Conservation (phyloP, 2,329 filamentous ascomycete genomes). For the Diaporthe sp. region DNA sequence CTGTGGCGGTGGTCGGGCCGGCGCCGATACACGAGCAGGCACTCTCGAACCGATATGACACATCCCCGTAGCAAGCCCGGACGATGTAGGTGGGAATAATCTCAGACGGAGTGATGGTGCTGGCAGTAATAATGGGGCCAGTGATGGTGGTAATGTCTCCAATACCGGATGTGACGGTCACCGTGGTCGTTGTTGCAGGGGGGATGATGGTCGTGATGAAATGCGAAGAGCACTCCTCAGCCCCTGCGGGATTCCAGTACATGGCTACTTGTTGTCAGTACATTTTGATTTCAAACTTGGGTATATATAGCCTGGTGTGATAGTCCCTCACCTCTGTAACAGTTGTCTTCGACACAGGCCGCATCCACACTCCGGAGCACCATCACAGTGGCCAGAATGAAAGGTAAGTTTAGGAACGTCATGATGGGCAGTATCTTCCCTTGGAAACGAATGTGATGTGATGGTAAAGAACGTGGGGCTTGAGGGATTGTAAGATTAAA, state of each 20-base stretch:
- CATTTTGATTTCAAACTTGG: no score
- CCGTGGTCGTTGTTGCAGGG: background rate
- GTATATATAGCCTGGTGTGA: no score
- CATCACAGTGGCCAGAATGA: background rate
- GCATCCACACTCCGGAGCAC: background rate
- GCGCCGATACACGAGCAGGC: background rate
- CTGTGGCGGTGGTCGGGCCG: background rate
- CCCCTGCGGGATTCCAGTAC: background rate
- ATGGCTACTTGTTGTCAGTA: background rate
- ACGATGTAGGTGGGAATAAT: background rate
- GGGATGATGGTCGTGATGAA: constrained; percentile 6
- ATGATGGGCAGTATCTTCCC: background rate
- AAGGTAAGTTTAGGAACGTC: background rate
- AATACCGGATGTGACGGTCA: background rate
- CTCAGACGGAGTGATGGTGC: background rate
- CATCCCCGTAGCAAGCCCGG: background rate
- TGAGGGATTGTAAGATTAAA: background rate
- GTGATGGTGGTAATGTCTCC: background rate
- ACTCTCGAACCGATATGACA: background rate
- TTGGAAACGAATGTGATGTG: background rate
- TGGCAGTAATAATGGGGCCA: background rate
- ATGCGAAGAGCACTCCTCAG: background rate
- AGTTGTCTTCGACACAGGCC: background rate
- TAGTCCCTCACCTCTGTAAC: background rate
- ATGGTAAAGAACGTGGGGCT: background rate